A percentile compares a stretch with the other conserved stretches of the same genome.
These are phyloP conservation scores for Carnegiea gigantea DNA, from an alignment of 179 eudicot genomes.

Conservation along the genomic window DNA sequence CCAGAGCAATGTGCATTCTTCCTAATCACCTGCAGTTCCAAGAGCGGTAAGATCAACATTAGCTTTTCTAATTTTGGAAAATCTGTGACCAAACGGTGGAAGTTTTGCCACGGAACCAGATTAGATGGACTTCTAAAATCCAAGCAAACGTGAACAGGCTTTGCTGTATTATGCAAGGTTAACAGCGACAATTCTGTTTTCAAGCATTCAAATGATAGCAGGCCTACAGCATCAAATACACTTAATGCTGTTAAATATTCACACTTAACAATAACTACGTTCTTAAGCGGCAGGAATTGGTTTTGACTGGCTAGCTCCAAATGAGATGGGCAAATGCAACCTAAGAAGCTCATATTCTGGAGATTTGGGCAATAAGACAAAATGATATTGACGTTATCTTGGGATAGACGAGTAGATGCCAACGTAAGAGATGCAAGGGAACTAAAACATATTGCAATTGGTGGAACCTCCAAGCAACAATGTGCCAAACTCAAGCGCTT, in stretches of 20 bases:
- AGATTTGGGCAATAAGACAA: slow-evolving; percentile 3
- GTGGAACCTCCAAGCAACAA: background rate
- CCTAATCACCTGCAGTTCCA: background rate
- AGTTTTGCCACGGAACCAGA: background rate
- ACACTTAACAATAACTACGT: background rate
- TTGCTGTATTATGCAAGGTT: slow-evolving; percentile 10
- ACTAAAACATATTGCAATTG: background rate
- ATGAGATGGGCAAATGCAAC: slow-evolving; percentile 1
- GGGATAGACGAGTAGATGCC: background rate
- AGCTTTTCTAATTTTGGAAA: background rate
- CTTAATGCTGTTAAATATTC: background rate
- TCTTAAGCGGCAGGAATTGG: background rate
- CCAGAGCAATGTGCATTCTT: background rate
- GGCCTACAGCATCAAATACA: slow-evolving; percentile 1
- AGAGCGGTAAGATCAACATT: background rate
- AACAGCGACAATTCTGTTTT: background rate
- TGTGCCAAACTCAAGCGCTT: slow-evolving; percentile 7
- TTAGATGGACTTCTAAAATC: too few relatives aligned
- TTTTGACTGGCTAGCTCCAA: background rate
- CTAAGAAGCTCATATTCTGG: background rate
- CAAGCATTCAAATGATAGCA: slow-evolving; percentile 6
- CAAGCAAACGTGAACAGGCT: background rate
- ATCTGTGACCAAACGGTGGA: background rate
- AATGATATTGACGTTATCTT: background rate
- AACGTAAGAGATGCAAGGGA: background rate